phyloP scores from a whole-genome alignment of 1,284 basidiomycete species.

The Cutaneotrichosporon mucoides region DNA sequence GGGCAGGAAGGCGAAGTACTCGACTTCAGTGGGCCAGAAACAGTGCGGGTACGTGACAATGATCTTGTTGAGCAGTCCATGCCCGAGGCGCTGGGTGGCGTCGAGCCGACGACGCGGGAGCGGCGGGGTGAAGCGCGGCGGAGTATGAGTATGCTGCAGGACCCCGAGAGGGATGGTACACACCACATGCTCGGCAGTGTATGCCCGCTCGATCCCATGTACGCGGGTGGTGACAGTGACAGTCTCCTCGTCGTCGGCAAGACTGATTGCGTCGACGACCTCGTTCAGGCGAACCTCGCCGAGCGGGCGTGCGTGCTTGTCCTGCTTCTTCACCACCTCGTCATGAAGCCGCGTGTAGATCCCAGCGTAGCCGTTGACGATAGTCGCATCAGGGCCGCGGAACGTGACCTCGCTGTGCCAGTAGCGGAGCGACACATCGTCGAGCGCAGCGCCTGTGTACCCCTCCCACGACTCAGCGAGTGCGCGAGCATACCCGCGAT shows the following conservation, averaged over 20 bases:
- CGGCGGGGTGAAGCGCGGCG: background rate
- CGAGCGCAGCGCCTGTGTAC: background rate
- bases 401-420: slow-evolving; percentile 2
- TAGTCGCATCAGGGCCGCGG: background rate
- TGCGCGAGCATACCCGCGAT: background rate
- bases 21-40: background rate
- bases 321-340: background rate
- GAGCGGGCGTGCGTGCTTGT: background rate
- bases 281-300: background rate
- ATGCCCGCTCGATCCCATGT: background rate
- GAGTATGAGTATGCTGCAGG: background rate
- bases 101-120: background rate
- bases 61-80: background rate
- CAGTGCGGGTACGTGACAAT: background rate
- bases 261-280: background rate
- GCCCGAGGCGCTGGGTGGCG: background rate
- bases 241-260: background rate
- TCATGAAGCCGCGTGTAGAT: background rate
- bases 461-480: slow-evolving; percentile 1
- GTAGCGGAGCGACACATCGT: background rate
- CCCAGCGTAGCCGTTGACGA: background rate
- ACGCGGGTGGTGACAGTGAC: background rate
- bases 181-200: background rate
- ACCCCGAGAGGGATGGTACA: background rate
- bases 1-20: background rate